Base-by-base conservation (phyloP, 192 early-diverging fungal genomes). In the Coemansia nantahalensis region DNA sequence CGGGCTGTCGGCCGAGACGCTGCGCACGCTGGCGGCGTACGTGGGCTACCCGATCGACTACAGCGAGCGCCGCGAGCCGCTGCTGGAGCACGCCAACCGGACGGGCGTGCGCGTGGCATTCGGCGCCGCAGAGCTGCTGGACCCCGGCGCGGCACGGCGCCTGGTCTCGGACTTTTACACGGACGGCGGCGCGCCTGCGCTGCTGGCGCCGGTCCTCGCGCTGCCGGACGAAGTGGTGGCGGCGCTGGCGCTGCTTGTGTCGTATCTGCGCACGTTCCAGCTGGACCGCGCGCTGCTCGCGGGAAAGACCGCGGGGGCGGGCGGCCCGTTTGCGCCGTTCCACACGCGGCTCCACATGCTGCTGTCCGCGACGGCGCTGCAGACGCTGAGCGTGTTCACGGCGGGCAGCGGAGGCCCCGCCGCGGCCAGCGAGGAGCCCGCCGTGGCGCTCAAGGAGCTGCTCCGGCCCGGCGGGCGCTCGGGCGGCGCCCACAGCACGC, bases 301-400 rank as follows among this genome's bases (percentile, higher is more conserved):
- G 0, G 87, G 84, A 9, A 52, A 81, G 90, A 51, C 21, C 24
- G 32, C 31, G 4, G 84, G 16, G 84, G 83, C n/a, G 40, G 82
- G 89, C 49, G 64, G 71, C 23, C 47, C 59, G 2, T 95, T 97
- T 59, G 86, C 89, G 48, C 94, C 92, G 15, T 83, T 95, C 39
- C 82, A 86, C 34, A 83, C 88, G 8, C 69, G 77, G 1, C 70
- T 80, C 6, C 88, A 86, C 21, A 79, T 97, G 35, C 79, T 95
- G 12, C 68, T 99, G 15, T 92, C 96, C 42, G 92, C 90, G 5
- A 90, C 93, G 35, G 91, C 97, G 0, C 68, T 99, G 21, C 79
- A 85, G 39, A 95, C 96, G 37, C 66, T 99, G 18, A 89, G 91
- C 47, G 79, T 99, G 14, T 94, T 99, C 45, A 74, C 89, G 47